These are phyloP conservation scores for Rhodotorula glutinis DNA, from an alignment of 1,284 basidiomycete species.

Conservation along the genomic window DNA sequence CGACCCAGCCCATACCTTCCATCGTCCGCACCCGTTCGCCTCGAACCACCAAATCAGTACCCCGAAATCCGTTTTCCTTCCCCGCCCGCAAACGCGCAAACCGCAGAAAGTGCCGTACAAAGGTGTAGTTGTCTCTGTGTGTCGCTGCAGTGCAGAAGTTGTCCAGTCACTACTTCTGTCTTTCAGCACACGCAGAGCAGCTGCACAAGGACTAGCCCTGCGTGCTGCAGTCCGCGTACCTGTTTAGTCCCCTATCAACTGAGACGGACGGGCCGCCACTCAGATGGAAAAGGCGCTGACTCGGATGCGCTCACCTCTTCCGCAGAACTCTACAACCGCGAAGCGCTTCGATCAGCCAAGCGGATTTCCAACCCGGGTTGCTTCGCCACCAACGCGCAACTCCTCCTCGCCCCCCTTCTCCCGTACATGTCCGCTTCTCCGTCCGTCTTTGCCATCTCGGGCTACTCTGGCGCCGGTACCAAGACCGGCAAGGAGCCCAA, in stretches of 20 bases:
- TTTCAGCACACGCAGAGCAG: neutral
- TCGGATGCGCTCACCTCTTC: no score
- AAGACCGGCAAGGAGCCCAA: conserved; percentile 74
- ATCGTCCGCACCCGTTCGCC: neutral
- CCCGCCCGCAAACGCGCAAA: neutral
- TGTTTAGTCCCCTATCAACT: no score
- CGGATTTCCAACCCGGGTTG: conserved; percentile 96
- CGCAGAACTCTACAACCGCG: conserved; percentile 83
- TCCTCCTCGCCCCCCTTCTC: conserved; percentile 85
- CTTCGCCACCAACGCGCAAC: conserved; percentile 89
- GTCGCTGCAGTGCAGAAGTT: conserved; percentile 12
- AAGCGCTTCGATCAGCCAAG: conserved; percentile 64
- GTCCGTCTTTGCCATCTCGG: conserved; percentile 87
- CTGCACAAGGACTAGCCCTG: no score
- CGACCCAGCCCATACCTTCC: no score
- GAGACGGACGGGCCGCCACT: no score
- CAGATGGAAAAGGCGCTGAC: no score
- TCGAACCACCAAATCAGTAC: neutral
- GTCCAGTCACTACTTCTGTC: neutral
- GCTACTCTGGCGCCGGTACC: conserved; percentile 93
- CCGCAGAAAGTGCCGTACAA: neutral
- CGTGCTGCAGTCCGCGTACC: no score
- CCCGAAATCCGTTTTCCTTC: neutral
- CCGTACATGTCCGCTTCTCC: conserved; percentile 67
- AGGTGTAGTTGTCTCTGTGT: conserved; percentile 10